phyloP scores from a whole-genome alignment of 305 asterid genomes.

The Solanum hybrid region DNA sequence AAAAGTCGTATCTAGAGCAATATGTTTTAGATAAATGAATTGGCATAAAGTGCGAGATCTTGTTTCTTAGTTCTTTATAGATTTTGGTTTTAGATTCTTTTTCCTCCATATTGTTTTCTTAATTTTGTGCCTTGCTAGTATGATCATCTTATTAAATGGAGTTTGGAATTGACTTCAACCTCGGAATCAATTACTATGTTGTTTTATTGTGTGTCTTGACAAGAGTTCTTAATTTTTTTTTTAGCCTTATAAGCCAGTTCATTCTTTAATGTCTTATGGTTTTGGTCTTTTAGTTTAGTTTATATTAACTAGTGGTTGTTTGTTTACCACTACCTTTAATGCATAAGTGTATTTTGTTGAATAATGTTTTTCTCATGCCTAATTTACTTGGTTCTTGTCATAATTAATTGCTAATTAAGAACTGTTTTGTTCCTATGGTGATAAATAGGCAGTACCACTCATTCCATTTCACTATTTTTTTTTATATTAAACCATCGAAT shows the following conservation, averaged over 20 bases:
- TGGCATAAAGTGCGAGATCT: not conserved
- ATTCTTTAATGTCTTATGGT: not conserved
- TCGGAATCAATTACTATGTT: not conserved
- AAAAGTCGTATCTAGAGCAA: not conserved
- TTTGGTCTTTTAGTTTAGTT: not conserved
- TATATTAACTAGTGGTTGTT: not conserved
- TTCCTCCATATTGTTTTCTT: not conserved
- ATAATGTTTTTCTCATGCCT: not conserved
- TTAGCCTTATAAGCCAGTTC: not conserved
- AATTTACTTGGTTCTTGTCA: not conserved
- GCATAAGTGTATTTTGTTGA: not conserved
- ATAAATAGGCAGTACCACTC: not conserved
- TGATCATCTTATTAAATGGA: not conserved
- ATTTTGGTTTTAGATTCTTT: not conserved
- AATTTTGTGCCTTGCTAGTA: not conserved
- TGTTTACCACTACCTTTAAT: not conserved
- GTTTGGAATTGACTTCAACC: not conserved
- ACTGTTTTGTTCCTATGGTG: not conserved
- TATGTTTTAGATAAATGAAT: not conserved
- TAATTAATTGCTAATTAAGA: not conserved
- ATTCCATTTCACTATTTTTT: not conserved
- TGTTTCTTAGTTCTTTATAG: not conserved
- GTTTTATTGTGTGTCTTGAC: not conserved
- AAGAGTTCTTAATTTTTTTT: not conserved
- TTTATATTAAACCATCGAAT: not conserved